Base-by-base conservation (phyloP, 257 asterid genomes). In the Solanum paucissectum region DNA sequence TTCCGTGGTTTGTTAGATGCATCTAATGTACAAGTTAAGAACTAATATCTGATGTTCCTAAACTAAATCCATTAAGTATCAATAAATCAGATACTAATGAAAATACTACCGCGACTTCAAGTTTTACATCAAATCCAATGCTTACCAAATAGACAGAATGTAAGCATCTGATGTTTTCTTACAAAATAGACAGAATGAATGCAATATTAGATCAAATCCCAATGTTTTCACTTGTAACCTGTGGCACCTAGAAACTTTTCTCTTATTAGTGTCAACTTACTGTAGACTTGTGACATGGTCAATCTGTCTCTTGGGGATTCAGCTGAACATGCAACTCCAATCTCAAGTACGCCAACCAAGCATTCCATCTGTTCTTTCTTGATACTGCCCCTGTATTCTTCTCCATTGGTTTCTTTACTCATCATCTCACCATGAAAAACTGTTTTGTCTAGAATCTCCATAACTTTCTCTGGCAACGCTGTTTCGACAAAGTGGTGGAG, bases 361-460 rank as follows among this genome's bases (percentile, higher is more conserved):
- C 82, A 79, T 29, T 86, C 87, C 9, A 34, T 52, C 16, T 75
- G 12, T 20, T 84, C 46, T 32, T 68, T 87, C 33, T 32, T 62
- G 10, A 23, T 36, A 23, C 11, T 34, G 16, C 46, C 34, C 77
- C 58, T 5, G 12, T 25, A 55, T 12, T 79, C 74, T 32, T 23
- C 12, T 5, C 23, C 55, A 2, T 71, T 38, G 36, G 72, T 36
- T 6, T 13, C 10, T 68, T 71, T 88, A 69, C 77, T 71, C 23
- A 34, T 71, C 16, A 34, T 83, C 74, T 89, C 83, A 4, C 68
- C 25, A n/a, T 34, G 21, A 5, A 87, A 64, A 87, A 86, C 66
- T 84, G 87, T 66, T 87, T 87, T 90, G 73, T 91, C 93, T 13
- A 91, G 83, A 83, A 88, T 81, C 4, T 87, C 86, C 82, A 86